Evolutionary conservation across 1,284 basidiomycete genomes (phyloP).

Genomic region (Ceratobasidium sp.): DNA sequence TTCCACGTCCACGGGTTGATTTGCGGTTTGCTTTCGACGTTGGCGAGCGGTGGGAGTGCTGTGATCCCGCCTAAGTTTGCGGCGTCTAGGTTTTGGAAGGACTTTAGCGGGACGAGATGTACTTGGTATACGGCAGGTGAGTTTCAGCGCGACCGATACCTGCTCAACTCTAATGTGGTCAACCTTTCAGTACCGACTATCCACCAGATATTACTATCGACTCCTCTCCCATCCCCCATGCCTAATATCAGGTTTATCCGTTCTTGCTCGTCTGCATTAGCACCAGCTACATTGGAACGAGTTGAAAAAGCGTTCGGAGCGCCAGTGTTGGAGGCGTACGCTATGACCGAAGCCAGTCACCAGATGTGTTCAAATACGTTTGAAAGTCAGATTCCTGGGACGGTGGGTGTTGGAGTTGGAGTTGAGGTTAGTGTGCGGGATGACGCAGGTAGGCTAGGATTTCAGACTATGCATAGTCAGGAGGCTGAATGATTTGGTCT

Average conservation of each 20-base stretch:
- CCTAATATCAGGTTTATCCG: constrained; percentile 65
- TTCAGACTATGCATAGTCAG: no score
- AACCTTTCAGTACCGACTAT: constrained; percentile 61
- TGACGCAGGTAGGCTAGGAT: constrained; percentile 48
- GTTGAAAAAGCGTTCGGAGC: constrained; percentile 63
- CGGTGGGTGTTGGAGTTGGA: constrained; percentile 63
- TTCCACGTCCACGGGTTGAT: constrained; percentile 78
- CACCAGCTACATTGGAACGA: constrained; percentile 60
- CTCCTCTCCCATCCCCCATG: constrained; percentile 57
- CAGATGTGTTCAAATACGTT: constrained; percentile 58
- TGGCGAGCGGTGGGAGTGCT: constrained; percentile 70
- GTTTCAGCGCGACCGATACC: not conserved
- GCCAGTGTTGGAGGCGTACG: constrained; percentile 65
- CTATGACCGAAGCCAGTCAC: constrained; percentile 62
- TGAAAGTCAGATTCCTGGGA: constrained; percentile 60
- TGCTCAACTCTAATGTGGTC: not conserved
- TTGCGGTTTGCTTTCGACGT: constrained; percentile 72
- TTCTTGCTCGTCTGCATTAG: constrained; percentile 63
- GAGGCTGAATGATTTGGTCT: not conserved
- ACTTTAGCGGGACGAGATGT: constrained; percentile 64
- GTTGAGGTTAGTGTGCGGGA: constrained; percentile 62
- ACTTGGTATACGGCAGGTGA: constrained; percentile 65
- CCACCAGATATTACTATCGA: constrained; percentile 63
- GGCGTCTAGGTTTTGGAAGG: constrained; percentile 71
- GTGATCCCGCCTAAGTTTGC: constrained; percentile 73